Conservation (phyloP, 352 stramenopile species). For the Phytophthora hybrid region DNA sequence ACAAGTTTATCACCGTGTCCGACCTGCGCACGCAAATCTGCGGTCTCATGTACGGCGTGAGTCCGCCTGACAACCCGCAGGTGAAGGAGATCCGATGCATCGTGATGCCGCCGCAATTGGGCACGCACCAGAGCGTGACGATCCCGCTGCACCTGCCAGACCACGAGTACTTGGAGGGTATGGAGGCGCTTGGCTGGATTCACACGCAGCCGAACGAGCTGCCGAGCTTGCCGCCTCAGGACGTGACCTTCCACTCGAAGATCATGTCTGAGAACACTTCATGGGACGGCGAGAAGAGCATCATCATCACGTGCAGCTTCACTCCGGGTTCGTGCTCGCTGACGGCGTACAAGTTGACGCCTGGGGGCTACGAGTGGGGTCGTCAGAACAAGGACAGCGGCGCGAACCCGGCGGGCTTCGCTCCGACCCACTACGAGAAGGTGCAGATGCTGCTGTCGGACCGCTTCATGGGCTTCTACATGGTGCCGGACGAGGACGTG, state of each 20-base stretch:
- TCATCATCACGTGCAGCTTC: slow-evolving; percentile 99
- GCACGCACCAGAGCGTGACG: slow-evolving; percentile 97
- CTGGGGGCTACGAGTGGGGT: slow-evolving; percentile 97
- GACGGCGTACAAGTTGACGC: slow-evolving; percentile 99
- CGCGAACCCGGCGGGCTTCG: slow-evolving; percentile 96
- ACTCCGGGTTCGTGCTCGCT: slow-evolving; percentile 99
- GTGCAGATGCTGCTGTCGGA: slow-evolving; percentile 99
- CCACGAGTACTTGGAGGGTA: slow-evolving; percentile 97
- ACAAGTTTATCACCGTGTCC: slow-evolving; percentile 99
- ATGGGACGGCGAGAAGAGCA: slow-evolving; percentile 98
- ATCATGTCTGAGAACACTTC: slow-evolving; percentile 97
- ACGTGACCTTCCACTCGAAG: slow-evolving; percentile 97
- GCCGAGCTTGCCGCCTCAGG: slow-evolving; percentile 95
- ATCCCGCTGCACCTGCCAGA: slow-evolving; percentile 97
- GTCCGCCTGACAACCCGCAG: slow-evolving; percentile 97
- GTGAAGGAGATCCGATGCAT: slow-evolving; percentile 99
- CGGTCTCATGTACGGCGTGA: slow-evolving; percentile 99
- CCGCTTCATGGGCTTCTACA: slow-evolving; percentile 99
- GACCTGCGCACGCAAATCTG: slow-evolving; percentile 98
- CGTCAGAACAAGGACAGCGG: slow-evolving; percentile 97
- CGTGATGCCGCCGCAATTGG: slow-evolving; percentile 99
- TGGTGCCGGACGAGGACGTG: slow-evolving; percentile 98
- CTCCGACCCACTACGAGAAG: slow-evolving; percentile 98
- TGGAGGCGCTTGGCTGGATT: slow-evolving; percentile 99
- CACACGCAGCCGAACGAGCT: slow-evolving; percentile 99